Percentiles rank a stretch among this genome's conserved stretches.
Evolutionary conservation across 495 filamentous ascomycete genomes (phyloP).

Genomic region (Penicillium waksmanii): DNA sequence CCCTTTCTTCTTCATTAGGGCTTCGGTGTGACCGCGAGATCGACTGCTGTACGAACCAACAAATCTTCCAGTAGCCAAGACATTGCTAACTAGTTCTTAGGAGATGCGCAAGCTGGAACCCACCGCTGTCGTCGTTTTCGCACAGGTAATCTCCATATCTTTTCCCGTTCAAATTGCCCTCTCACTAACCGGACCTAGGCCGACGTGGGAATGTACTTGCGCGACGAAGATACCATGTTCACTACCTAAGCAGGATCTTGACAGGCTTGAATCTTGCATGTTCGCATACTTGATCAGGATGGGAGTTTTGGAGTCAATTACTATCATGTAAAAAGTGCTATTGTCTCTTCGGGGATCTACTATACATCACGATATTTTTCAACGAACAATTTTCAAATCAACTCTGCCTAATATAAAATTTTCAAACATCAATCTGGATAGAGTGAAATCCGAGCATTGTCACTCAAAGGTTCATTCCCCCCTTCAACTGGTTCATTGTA

Average conservation of each 20-base stretch:
- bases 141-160: constrained; percentile 13
- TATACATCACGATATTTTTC: constrained; percentile 11
- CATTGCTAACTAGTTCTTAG: constrained; percentile 27
- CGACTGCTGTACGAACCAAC: constrained; percentile 4
- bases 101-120: constrained; percentile 84
- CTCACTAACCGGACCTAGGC: not conserved
- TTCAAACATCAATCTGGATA: not conserved
- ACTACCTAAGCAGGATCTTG: constrained; percentile 37
- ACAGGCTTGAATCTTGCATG: constrained; percentile 19
- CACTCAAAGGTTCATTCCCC: too few relatives aligned
- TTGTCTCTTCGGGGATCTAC: constrained; percentile 11
- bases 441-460: too few relatives aligned
- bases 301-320: constrained; percentile 32
- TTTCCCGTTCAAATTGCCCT: not conserved
- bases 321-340: constrained; percentile 21
- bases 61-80: not conserved
- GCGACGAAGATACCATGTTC: constrained; percentile 50
- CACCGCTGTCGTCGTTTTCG: constrained; percentile 81
- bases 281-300: constrained; percentile 25
- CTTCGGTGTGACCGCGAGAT: not conserved
- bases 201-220: constrained; percentile 5
- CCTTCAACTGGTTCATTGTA: not conserved
- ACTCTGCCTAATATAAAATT: not conserved
- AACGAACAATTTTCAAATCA: constrained; percentile 5
- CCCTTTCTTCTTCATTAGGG: not conserved